Base-by-base conservation (phyloP, 352 stramenopile species). In the Pythium dissotocum region DNA sequence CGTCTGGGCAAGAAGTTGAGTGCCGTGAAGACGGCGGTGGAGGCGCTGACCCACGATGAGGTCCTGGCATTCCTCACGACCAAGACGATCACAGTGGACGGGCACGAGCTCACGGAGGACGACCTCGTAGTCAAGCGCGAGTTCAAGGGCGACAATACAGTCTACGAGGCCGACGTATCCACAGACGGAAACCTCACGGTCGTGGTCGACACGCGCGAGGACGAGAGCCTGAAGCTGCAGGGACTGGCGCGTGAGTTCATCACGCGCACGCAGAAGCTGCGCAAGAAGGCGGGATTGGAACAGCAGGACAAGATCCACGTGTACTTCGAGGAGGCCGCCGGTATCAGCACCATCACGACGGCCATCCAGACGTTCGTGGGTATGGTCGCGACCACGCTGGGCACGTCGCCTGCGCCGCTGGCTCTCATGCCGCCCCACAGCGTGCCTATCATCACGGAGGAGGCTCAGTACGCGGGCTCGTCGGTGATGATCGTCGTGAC, bases 211-310 rank as follows among this genome's bases (percentile, higher is more conserved):
- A 98, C 88, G 30, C 93, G 90, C 33, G 88, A 98, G 74, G 96
- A 99, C 76, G 94, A 99, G 65, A 81, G 97, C 63, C 94, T 99
- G 14, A 92, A 98, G 60, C 83, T 88, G 63, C 88, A 98, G 64
- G 97, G 95, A 56, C 91, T 89, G 64, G 92, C 97, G 3, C 94
- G 98, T 67, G 97, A 99, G 74, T 87, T 99, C 54, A 97, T 99
- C 65, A 99, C 98, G 70, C 90, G 94, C 44, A 96, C 99, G 70
- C 98, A 99, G 77, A 99, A 99, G 80, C 81, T 99, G 57, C 87
- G 98, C 42, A 99, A 99, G 82, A 95, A 90, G 71, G 91, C 95
- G 14, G 97, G 97, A 6, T 82, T 99, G 6, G 90, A 97, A 59
- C 76, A 98, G 38, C 89, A 90, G 69, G 97, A 99, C 80, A 92